Evolutionary conservation across 2,329 filamentous ascomycete genomes (phyloP).

Genomic region (Fusarium secorum): DNA sequence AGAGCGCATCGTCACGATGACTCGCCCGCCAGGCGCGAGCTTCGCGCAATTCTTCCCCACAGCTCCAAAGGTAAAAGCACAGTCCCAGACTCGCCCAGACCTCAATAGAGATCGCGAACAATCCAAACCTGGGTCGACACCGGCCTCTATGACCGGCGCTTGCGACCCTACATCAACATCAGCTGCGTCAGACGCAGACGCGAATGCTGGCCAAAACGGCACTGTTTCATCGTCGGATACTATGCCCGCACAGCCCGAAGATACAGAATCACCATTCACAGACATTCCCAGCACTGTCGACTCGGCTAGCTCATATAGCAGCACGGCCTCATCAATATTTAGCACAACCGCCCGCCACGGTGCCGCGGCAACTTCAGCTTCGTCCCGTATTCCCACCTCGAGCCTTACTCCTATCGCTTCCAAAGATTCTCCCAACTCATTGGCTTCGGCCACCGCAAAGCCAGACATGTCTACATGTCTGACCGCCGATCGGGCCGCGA

Average conservation of each 20-base stretch:
- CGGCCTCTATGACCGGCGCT: slow-evolving; percentile 30
- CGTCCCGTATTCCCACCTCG: slow-evolving; percentile 54
- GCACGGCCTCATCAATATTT: slow-evolving; percentile 75
- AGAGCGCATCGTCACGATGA: slow-evolving; percentile 69
- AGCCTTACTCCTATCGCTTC: slow-evolving; percentile 60
- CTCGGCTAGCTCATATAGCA: slow-evolving; percentile 76
- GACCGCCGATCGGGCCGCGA: slow-evolving; percentile 51
- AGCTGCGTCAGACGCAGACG: slow-evolving; percentile 38
- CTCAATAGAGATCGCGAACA: slow-evolving; percentile 46
- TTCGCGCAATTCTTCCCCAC: slow-evolving; percentile 89
- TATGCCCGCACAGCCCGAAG: slow-evolving; percentile 53
- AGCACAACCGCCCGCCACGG: slow-evolving; percentile 58
- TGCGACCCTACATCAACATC: slow-evolving; percentile 36
- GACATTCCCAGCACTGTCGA: slow-evolving; percentile 75
- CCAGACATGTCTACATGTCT: slow-evolving; percentile 63
- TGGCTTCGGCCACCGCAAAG: slow-evolving; percentile 59
- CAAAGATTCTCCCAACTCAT: slow-evolving; percentile 61
- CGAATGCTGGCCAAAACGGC: slow-evolving; percentile 34
- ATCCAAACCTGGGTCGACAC: slow-evolving; percentile 35
- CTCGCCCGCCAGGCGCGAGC: slow-evolving; percentile 78
- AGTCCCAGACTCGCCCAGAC: slow-evolving; percentile 47
- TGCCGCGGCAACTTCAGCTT: slow-evolving; percentile 48
- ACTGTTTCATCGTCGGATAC: slow-evolving; percentile 38
- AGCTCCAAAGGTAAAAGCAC: slow-evolving; percentile 70
- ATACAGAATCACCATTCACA: slow-evolving; percentile 66